Evolutionary conservation across 805 yeast genomes (phyloP).

Genomic region (Jamesozyma piceae): DNA sequence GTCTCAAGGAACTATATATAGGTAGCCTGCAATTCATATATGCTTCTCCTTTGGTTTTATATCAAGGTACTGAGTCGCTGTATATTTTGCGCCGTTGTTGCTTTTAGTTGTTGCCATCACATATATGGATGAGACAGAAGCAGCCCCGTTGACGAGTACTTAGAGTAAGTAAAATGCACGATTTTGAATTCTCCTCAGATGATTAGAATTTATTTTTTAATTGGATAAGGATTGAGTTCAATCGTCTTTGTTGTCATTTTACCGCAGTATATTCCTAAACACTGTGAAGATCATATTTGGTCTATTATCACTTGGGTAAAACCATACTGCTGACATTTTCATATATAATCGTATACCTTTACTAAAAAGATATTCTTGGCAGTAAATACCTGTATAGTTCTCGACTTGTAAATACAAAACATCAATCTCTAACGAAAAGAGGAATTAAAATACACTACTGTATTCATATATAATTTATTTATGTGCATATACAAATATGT

Average conservation of each 20-base stretch:
- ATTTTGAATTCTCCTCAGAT: conserved; percentile 29
- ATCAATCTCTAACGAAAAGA: too few species aligned
- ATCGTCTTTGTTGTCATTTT: conserved; percentile 43
- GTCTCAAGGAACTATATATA: conserved; percentile 25
- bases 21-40: conserved; percentile 5
- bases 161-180: conserved; percentile 50
- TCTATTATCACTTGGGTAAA: conserved; percentile 97
- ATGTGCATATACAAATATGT: not conserved
- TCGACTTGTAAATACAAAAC: too few species aligned
- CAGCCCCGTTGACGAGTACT: conserved; percentile 97
- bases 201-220: conserved; percentile 9
- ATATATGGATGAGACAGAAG: conserved; percentile 55
- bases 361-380: not conserved
- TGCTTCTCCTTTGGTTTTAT: conserved; percentile 30
- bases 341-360: not conserved
- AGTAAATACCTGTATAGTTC: not conserved
- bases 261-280: conserved; percentile 99
- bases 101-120: conserved; percentile 45
- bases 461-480: too few species aligned
- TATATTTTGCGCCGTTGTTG: conserved; percentile 15
- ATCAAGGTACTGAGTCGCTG: conserved; percentile 27
- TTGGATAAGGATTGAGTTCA: conserved; percentile 48
- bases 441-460: too few species aligned
- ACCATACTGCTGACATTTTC: conserved; percentile 94
- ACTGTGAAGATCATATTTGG: conserved; percentile 86